These are phyloP conservation scores for Aspergillus uvarum DNA, from an alignment of 2,329 filamentous ascomycete genomes.

Conservation along the genomic window DNA sequence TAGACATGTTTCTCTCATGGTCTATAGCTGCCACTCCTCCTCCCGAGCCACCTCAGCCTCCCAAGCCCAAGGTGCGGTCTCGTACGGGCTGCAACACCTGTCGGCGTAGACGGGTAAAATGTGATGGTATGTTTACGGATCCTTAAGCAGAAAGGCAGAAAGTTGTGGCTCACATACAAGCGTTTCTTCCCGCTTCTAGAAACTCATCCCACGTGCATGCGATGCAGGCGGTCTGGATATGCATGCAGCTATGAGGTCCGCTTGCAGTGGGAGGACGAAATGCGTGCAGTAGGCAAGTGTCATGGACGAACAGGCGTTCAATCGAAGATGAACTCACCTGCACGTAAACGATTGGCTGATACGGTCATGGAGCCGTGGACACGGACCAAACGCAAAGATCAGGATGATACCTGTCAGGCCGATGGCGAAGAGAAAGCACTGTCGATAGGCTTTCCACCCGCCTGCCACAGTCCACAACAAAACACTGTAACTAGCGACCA, in stretches of 20 bases:
- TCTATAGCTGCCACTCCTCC: neutral
- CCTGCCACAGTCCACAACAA: neutral
- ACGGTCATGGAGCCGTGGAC: neutral
- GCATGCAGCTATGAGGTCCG: conserved; percentile 3
- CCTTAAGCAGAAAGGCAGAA: neutral
- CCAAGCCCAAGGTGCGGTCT: neutral
- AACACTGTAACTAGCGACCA: neutral
- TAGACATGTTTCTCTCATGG: conserved; percentile 4
- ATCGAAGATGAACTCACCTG: neutral
- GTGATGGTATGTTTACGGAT: conserved; percentile 2
- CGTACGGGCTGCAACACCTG: conserved; percentile 9
- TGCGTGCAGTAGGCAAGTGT: conserved; percentile 8
- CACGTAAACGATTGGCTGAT: neutral
- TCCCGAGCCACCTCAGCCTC: neutral
- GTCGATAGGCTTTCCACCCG: conserved; percentile 5
- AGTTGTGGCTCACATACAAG: neutral
- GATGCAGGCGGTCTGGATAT: conserved; percentile 6
- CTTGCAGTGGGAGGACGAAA: conserved; percentile 10
- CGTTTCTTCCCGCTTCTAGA: neutral
- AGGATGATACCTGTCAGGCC: neutral
- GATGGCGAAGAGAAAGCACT: neutral
- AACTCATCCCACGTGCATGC: conserved; percentile 5
- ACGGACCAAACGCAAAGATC: conserved; percentile 1
- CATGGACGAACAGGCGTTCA: conserved; percentile 8
- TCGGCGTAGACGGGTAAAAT: conserved; percentile 10